phyloP scores from a whole-genome alignment of 129 eudicot genomes.

The Tagetes erecta region DNA sequence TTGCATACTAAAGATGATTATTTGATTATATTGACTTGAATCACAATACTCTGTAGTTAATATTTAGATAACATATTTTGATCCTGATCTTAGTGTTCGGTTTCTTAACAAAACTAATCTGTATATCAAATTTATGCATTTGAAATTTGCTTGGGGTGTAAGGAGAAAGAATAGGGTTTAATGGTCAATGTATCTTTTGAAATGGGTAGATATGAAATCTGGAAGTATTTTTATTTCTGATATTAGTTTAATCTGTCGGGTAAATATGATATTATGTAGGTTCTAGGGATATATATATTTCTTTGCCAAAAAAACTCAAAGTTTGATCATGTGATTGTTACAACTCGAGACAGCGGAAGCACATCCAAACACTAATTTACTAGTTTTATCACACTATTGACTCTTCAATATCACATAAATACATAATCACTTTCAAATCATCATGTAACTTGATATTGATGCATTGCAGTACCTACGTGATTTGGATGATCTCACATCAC shows the following conservation, averaged over 20 bases:
- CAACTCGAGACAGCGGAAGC: neutral
- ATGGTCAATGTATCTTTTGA: neutral
- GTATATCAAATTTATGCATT: neutral
- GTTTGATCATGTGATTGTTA: neutral
- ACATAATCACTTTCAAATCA: neutral
- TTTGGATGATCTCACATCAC: conserved; percentile 64
- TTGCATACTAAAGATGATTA: neutral
- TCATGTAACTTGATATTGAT: conserved; percentile 1
- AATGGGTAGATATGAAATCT: neutral
- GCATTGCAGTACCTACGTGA: conserved; percentile 65
- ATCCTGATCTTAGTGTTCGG: neutral
- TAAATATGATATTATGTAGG: neutral
- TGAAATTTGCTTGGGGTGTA: neutral
- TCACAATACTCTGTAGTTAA: neutral
- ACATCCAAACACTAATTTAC: neutral
- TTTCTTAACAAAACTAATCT: neutral
- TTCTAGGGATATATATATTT: neutral
- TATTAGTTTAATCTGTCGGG: neutral
- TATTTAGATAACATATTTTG: neutral
- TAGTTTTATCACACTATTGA: neutral
- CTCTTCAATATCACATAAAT: neutral
- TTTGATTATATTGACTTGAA: neutral
- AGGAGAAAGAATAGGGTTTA: neutral
- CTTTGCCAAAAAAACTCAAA: neutral
- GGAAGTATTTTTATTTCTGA: neutral